Conservation (phyloP, 2,329 filamentous ascomycete genomes). For the Trichoderma afroharzianum region DNA sequence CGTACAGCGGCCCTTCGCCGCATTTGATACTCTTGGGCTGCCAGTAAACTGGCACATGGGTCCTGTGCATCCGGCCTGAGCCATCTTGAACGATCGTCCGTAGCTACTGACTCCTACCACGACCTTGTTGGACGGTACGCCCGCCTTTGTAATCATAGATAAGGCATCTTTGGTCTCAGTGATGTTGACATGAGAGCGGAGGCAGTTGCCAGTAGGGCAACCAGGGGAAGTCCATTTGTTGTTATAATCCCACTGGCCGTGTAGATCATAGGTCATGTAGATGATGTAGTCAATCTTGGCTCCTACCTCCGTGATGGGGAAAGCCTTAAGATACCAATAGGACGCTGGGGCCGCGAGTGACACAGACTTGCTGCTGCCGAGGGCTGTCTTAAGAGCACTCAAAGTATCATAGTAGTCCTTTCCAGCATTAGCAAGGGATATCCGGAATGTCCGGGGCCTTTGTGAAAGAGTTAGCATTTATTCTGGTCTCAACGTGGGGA, state of each 20-base stretch:
- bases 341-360: conserved; percentile 26
- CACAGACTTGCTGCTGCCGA: conserved; percentile 24
- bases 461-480: not conserved
- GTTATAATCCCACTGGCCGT: conserved; percentile 30
- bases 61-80: conserved; percentile 22
- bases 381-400: not conserved
- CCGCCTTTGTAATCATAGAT: conserved; percentile 29
- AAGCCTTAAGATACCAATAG: conserved; percentile 28
- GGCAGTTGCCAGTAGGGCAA: conserved; percentile 20
- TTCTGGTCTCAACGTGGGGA: not conserved
- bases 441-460: conserved; percentile 26
- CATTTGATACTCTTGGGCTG: not conserved
- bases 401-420: not conserved
- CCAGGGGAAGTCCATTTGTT: not conserved
- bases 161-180: conserved; percentile 29
- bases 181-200: conserved; percentile 17
- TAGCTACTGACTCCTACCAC: conserved; percentile 28
- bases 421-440: conserved; percentile 24
- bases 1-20: not conserved
- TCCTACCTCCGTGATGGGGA: conserved; percentile 29
- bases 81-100: conserved; percentile 30
- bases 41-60: conserved; percentile 23
- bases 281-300: conserved; percentile 32
- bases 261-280: conserved; percentile 34
- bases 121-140: conserved; percentile 26